These are phyloP conservation scores for Claviceps capensis DNA, from an alignment of 2,329 filamentous ascomycete genomes.

Conservation along the genomic window DNA sequence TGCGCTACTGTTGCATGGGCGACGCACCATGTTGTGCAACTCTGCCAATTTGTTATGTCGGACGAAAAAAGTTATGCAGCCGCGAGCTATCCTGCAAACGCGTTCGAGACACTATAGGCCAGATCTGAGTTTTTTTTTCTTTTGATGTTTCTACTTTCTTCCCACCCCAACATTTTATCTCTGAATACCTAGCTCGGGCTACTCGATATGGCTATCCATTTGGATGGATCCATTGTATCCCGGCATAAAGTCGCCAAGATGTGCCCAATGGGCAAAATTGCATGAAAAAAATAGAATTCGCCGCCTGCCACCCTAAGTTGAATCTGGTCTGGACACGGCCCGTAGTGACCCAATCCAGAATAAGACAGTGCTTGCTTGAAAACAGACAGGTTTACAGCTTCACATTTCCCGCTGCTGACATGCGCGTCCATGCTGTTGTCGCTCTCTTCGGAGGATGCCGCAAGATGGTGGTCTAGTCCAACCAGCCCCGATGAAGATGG, in stretches of 20 bases:
- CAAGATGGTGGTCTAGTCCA: background rate
- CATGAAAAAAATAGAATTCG: background rate
- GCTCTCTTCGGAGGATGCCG: background rate
- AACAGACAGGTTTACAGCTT: background rate
- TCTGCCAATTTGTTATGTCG: constrained; percentile 3
- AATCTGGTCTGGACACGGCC: background rate
- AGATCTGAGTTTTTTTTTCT: background rate
- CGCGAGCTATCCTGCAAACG: background rate
- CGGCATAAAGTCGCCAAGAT: background rate
- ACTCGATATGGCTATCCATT: background rate
- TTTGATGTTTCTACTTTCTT: background rate
- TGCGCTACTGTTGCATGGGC: background rate
- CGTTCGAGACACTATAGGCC: background rate
- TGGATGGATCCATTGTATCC: background rate
- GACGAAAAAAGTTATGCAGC: constrained; percentile 2
- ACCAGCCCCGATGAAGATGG: background rate
- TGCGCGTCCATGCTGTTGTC: background rate
- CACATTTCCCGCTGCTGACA: constrained; percentile 1
- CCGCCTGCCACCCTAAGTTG: background rate
- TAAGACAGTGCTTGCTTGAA: background rate
- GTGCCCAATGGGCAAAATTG: constrained; percentile 3
- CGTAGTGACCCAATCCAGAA: background rate
- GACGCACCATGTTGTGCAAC: constrained; percentile 1
- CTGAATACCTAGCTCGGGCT: too few relatives aligned
- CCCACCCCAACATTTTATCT: background rate